Percentiles rank a stretch among this genome's conserved stretches.
These are phyloP conservation scores for Neurospora cerealis DNA, from an alignment of 495 filamentous ascomycete species.

Conservation along the genomic window DNA sequence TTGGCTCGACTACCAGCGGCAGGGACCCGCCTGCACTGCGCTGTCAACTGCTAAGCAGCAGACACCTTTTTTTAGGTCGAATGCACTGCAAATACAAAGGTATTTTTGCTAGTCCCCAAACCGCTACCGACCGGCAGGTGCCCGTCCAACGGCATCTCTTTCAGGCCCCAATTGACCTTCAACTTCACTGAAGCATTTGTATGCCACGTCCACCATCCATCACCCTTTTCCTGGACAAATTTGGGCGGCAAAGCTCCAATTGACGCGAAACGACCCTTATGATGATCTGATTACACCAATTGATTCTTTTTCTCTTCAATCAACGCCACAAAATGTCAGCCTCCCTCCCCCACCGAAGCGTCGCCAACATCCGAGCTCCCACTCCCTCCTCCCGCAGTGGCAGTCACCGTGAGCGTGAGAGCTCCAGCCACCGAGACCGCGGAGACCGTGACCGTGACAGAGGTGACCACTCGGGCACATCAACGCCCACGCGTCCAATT, in stretches of 20 bases:
- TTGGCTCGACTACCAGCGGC: background rate
- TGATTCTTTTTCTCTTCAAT: background rate
- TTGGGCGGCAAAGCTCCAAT: background rate
- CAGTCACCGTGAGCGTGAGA: constrained; percentile 11
- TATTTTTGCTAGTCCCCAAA: too few species aligned
- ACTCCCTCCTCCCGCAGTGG: constrained; percentile 7
- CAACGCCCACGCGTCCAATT: constrained; percentile 50
- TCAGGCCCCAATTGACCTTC: background rate
- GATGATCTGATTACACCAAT: background rate
- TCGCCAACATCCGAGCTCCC: constrained; percentile 41
- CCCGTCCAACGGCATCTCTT: background rate
- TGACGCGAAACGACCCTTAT: background rate
- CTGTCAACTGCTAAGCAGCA: background rate
- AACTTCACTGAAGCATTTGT: background rate
- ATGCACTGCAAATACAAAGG: too few species aligned
- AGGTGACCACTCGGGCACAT: constrained; percentile 31
- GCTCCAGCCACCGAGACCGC: constrained; percentile 2
- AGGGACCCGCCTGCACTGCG: background rate
- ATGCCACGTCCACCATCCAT: background rate
- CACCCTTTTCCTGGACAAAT: background rate
- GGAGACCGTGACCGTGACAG: background rate
- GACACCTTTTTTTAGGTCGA: too few species aligned
- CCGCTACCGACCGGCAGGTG: background rate
- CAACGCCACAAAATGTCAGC: constrained; percentile 7
- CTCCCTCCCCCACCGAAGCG: constrained; percentile 36